Evolutionary conservation across 148 eudicot species (phyloP), one percentile per base, ranked within the genome.

Genomic region (Fagopyrum tataricum): DNA sequence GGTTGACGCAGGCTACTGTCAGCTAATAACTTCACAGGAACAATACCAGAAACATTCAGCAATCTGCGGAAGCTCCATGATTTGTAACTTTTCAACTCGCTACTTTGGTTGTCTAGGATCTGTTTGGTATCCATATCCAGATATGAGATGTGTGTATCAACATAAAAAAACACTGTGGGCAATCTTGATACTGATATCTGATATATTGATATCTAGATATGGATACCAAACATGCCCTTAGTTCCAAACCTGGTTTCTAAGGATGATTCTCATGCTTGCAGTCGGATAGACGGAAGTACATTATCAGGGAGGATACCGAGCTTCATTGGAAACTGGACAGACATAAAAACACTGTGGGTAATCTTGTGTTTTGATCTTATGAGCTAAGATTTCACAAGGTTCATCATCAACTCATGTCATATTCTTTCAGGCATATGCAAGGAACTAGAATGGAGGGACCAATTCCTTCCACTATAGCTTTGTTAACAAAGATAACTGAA

Each of bases 361-460:
- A 13, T 78, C 23, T 42, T 42, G 39, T 18, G 62, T 40, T 6
- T 51, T n/a, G n/a, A n/a, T 61, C 40, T 17, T n/a, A 10, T 71
- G 51, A 13, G 15, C 21, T 4, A 4, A 56, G 40, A 61, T 26
- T 12, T 40, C 7, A 7, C 12, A 2, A 5, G 9, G 41, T 51
- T 44, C 44, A 15, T 20, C 7, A 24, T 72, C 4, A 51, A 26
- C 64, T 72, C 8, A 3, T 51, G 0, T 14, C 24, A 62, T 24
- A 73, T 49, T 62, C 37, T 76, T 76, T 75, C 81, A 93, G 98
- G 76, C 80, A 88, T 81, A 66, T 93, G 82, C 92, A 87, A 79
- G 98, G 98, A 49, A 86, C 98, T 7, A 76, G 81, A 42, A 70
- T 88, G 88, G 84, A 86, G 83, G 97, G 97, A 70, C 95, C 98